phyloP scores from a whole-genome alignment of 805 yeast species.

The Saccharomycopsis amapae region DNA sequence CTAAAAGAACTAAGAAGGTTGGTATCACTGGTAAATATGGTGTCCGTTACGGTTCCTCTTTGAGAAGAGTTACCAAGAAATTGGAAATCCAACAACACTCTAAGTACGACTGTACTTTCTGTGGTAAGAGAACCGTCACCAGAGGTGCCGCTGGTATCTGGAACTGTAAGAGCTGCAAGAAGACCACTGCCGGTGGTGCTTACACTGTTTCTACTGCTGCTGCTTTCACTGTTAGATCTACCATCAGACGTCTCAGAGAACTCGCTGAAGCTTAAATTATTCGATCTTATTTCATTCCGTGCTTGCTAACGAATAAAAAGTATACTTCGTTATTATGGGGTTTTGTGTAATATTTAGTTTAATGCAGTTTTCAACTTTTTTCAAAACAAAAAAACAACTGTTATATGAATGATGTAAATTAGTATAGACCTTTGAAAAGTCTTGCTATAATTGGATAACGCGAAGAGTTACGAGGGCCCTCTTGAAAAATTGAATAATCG shows the following conservation, averaged over 20 bases:
- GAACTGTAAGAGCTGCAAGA: slow-evolving; percentile 90
- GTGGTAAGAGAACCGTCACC: slow-evolving; percentile 98
- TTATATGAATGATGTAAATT: too few species aligned
- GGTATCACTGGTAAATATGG: slow-evolving; percentile 99
- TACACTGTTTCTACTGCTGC: slow-evolving; percentile 99
- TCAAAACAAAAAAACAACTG: too few species aligned
- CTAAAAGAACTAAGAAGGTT: slow-evolving; percentile 99
- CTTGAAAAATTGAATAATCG: too few species aligned
- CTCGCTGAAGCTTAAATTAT: slow-evolving; percentile 97
- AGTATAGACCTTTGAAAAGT: too few species aligned
- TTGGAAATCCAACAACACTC: slow-evolving; percentile 98
- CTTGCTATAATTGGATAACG: too few species aligned
- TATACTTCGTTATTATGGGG: too few species aligned
- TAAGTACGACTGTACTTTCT: slow-evolving; percentile 98
- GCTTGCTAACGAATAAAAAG: too few species aligned
- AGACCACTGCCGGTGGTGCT: slow-evolving; percentile 99
- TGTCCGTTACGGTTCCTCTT: slow-evolving; percentile 99
- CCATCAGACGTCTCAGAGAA: slow-evolving; percentile 99
- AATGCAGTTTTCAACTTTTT: too few species aligned
- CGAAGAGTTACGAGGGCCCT: too few species aligned
- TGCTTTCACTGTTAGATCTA: slow-evolving; percentile 99
- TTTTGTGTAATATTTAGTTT: too few species aligned
- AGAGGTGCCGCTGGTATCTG: slow-evolving; percentile 99
- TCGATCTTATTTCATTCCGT: too few species aligned
- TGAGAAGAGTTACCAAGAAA: slow-evolving; percentile 99